Base-by-base conservation (phyloP, 768 basidiomycete genomes). In the Leucocoprinus leucothites region DNA sequence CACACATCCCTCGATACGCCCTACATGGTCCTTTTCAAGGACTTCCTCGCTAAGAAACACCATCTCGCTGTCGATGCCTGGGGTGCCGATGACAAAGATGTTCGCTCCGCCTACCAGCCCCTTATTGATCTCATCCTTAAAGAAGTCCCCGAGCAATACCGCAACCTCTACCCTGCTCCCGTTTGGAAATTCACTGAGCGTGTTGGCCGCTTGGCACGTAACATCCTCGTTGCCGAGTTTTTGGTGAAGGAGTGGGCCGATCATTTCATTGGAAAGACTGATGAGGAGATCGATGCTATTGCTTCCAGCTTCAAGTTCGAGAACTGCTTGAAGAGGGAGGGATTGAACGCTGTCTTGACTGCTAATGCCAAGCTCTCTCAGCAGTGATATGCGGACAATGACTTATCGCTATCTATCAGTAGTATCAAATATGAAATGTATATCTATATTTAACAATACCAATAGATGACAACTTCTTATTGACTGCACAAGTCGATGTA, bases 11-110 rank as follows among this genome's bases (percentile, higher is more conserved):
- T 73, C 11, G 80, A 84, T 13, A 84, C 89, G 3, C 77, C 86
- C 2, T 93, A 90, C 72, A 85, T 86, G 76, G 80, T 72, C 48
- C 80, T 86, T 48, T 79, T 93, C 71, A 70, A 73, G 45, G 73
- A 80, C 28, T 90, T 90, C 74, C 77, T 91, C 49, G 80, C 77
- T 50, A 90, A 86, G 74, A 92, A 93, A 69, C 84, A 90, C 68
- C 80, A 82, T 7, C 79, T 91, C 22, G 87, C 89, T 2, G 73
- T 84, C 42, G 91, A 92, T 64, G 80, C 85, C 2, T 91, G 89
- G 90, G 89, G 89, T 14, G 79, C 86, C 2, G 86, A 90, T 65
- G 81, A 81, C 58, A 66, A 70, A 9, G 65, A 69, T 34, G 81
- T 92, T 44, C 71, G 71, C 28, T 65, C 79, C 56, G 67, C 86